phyloP scores from a whole-genome alignment of 305 asterid species.

The Plantago lanceolata region DNA sequence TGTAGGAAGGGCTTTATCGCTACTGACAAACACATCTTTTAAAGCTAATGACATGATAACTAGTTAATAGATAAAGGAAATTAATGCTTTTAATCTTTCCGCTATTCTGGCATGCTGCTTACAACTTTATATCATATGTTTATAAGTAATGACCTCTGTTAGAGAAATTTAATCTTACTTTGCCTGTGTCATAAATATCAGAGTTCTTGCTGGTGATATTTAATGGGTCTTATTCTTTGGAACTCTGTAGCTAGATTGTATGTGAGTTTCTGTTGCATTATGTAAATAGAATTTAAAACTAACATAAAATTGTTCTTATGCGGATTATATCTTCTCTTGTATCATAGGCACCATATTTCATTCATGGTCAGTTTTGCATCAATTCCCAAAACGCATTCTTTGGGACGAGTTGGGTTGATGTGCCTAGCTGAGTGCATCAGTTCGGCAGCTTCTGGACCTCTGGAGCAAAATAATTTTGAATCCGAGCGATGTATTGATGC shows the following conservation, averaged over 20 bases:
- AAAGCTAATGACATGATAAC: neutral
- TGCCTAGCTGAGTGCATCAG: constrained; percentile 80
- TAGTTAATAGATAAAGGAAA: neutral
- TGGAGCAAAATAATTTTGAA: constrained; percentile 30
- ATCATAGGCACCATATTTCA: constrained; percentile 49
- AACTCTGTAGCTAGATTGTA: neutral
- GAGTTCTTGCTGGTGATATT: neutral
- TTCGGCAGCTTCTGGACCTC: constrained; percentile 61
- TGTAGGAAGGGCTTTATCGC: too few relatives aligned
- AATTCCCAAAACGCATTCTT: constrained; percentile 54
- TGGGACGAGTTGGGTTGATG: constrained; percentile 94
- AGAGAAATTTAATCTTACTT: neutral
- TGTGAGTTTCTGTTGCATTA: neutral
- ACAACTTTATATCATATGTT: too few relatives aligned
- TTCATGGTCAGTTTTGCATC: constrained; percentile 61
- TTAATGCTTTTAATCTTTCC: neutral
- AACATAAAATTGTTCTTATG: neutral
- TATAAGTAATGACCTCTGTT: too few relatives aligned
- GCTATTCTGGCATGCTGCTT: neutral
- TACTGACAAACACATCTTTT: neutral
- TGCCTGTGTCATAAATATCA: neutral
- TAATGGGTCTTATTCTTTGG: neutral
- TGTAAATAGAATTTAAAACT: neutral
- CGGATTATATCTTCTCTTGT: constrained; percentile 24
- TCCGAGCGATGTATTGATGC: constrained; percentile 28